A percentile compares a stretch with the other conserved stretches of the same genome.
Conservation (phyloP, 176 grass and related monocot species). For the Panicum miliaceum region DNA sequence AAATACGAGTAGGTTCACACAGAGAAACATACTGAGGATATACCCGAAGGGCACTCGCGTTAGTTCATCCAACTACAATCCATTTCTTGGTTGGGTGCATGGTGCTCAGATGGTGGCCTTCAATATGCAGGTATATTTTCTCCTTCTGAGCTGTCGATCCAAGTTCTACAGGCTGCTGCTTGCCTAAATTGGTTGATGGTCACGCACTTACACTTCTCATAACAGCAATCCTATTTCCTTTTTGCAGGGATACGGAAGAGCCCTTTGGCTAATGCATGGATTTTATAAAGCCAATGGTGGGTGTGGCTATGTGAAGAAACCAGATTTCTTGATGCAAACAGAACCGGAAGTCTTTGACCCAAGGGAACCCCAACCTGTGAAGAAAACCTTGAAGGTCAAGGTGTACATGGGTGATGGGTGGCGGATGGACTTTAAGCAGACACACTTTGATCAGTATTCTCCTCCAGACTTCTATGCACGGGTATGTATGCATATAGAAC, state of each 20-base stretch:
- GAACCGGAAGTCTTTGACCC: slow-evolving; percentile 72
- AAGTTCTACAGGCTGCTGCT: neutral
- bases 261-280: slow-evolving; percentile 98
- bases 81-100: slow-evolving; percentile 89
- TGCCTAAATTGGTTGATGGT: slow-evolving; percentile 3
- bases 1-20: slow-evolving; percentile 78
- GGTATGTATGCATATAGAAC: slow-evolving; percentile 40
- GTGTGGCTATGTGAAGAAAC: slow-evolving; percentile 96
- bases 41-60: slow-evolving; percentile 81
- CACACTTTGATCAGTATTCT: slow-evolving; percentile 87
- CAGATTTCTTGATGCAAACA: slow-evolving; percentile 84
- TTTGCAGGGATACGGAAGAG: slow-evolving; percentile 86
- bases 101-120: slow-evolving; percentile 98
- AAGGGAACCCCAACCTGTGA: slow-evolving; percentile 52
- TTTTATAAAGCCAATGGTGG: slow-evolving; percentile 90
- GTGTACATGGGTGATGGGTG: slow-evolving; percentile 98
- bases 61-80: slow-evolving; percentile 94
- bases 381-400: slow-evolving; percentile 81
- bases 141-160: slow-evolving; percentile 8
- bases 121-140: slow-evolving; percentile 90
- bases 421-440: slow-evolving; percentile 80
- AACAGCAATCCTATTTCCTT: slow-evolving; percentile 2
- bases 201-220: neutral
- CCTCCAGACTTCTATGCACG: slow-evolving; percentile 89
- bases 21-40: slow-evolving; percentile 90